phyloP scores from a whole-genome alignment of 192 early-diverging fungal genomes.

The Gorgonomyces haynaldii region DNA sequence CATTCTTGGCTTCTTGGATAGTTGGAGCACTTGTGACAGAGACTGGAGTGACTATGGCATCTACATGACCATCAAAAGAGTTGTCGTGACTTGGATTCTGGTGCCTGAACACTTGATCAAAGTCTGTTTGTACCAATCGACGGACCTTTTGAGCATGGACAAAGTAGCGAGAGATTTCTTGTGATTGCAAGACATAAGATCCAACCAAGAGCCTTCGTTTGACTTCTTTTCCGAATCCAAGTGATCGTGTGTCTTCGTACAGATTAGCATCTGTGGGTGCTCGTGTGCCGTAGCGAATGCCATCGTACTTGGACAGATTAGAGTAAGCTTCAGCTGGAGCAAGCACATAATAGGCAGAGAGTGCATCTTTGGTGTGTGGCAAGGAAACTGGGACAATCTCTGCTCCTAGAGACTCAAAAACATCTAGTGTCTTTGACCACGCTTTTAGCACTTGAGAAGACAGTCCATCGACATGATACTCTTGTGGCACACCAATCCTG shows the following conservation, averaged over 20 bases:
- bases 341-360: conserved; percentile 79
- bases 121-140: conserved; percentile 63
- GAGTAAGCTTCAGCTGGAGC: conserved; percentile 84
- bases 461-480: conserved; percentile 73
- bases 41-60: conserved; percentile 72
- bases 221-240: conserved; percentile 72
- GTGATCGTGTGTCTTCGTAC: conserved; percentile 52
- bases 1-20: conserved; percentile 13
- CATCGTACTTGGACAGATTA: conserved; percentile 82
- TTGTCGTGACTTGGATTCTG: neutral
- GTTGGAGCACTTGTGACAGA: conserved; percentile 61
- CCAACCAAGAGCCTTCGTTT: conserved; percentile 75
- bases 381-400: conserved; percentile 57
- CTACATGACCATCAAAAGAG: conserved; percentile 39
- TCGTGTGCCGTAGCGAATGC: conserved; percentile 62
- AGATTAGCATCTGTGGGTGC: neutral
- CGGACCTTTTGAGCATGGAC: conserved; percentile 73
- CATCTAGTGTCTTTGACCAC: conserved; percentile 49
- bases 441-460: conserved; percentile 31
- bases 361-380: conserved; percentile 53
- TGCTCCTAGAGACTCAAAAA: conserved; percentile 51
- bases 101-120: conserved; percentile 59
- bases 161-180: conserved; percentile 58
- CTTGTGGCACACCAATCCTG: conserved; percentile 55
- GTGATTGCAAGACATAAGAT: conserved; percentile 69